Evolutionary conservation across 1,284 basidiomycete species (phyloP).

Genomic region (Peniophora sp.): DNA sequence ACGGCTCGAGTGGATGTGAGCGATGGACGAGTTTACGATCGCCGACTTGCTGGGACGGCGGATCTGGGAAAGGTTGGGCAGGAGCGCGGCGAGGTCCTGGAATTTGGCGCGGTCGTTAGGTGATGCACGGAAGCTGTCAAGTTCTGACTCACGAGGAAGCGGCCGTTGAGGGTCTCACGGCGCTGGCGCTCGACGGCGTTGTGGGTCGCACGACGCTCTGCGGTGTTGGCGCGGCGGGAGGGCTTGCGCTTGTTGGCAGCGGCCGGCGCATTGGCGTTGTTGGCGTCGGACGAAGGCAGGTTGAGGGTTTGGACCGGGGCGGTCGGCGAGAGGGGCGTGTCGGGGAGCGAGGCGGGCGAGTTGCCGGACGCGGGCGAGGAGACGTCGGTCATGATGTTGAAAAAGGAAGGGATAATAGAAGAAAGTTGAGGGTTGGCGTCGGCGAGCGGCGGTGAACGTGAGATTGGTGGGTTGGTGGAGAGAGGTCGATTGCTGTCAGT

Average conservation of each 20-base stretch:
- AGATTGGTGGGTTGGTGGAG: constrained; percentile 9
- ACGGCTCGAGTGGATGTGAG: constrained; percentile 76
- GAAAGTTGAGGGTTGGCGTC: constrained; percentile 11
- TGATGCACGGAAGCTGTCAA: background rate
- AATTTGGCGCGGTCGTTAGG: constrained; percentile 2
- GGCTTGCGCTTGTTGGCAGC: constrained; percentile 59
- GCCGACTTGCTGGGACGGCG: constrained; percentile 90
- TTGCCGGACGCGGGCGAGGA: constrained; percentile 34
- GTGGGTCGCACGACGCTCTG: constrained; percentile 88
- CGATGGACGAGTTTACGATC: constrained; percentile 89
- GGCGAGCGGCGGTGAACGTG: constrained; percentile 9
- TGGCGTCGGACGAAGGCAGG: constrained; percentile 22
- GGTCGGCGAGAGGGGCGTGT: constrained; percentile 41
- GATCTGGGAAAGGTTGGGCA: constrained; percentile 84
- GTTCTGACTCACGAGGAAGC: constrained; percentile 60
- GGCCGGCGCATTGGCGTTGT: constrained; percentile 18
- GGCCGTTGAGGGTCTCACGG: constrained; percentile 83
- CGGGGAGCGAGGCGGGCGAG: constrained; percentile 34
- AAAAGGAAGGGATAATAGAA: constrained; percentile 3
- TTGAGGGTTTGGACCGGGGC: constrained; percentile 27
- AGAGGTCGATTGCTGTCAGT: constrained; percentile 16
- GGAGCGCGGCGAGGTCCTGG: constrained; percentile 80
- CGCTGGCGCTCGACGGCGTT: constrained; percentile 92
- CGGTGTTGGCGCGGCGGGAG: constrained; percentile 81
- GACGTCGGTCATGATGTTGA: constrained; percentile 39